Conservation (phyloP, 441 rosid genomes). For the Adansonia madagascariensis region DNA sequence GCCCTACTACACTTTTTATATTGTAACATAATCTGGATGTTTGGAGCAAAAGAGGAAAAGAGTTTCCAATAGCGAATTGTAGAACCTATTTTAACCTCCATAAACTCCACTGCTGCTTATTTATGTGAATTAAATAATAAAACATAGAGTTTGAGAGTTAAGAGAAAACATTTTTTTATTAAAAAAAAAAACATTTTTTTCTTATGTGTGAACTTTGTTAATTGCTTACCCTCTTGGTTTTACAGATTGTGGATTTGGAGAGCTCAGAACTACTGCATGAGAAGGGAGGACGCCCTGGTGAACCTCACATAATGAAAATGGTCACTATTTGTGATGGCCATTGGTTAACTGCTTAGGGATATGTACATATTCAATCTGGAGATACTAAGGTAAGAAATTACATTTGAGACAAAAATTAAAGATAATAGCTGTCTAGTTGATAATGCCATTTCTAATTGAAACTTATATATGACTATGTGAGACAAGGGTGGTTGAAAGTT, state of each 20-base stretch:
- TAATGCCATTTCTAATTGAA: neutral
- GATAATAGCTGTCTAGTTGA: constrained; percentile 14
- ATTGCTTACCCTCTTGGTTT: constrained; percentile 13
- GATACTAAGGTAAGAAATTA: constrained; percentile 60
- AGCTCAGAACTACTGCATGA: constrained; percentile 59
- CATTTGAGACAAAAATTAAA: neutral
- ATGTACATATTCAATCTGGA: constrained; percentile 78
- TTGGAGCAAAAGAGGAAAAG: neutral
- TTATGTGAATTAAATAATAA: neutral
- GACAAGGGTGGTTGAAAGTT: neutral
- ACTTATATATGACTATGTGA: neutral
- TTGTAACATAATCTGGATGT: neutral
- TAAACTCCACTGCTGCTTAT: neutral
- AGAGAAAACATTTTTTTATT: neutral
- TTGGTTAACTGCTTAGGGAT: constrained; percentile 98
- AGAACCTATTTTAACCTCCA: neutral
- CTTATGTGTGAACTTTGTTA: neutral
- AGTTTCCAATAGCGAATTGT: neutral
- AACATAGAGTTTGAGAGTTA: neutral
- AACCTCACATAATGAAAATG: constrained; percentile 91
- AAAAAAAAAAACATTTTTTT: no score
- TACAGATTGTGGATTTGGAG: constrained; percentile 67
- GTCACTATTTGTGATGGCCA: constrained; percentile 81
- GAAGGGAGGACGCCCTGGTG: constrained; percentile 51
- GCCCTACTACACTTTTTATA: no score